Evolutionary conservation across 805 yeast species (phyloP), one percentile per base, ranked within the genome.

Genomic region (Tetrapisispora arboricola): DNA sequence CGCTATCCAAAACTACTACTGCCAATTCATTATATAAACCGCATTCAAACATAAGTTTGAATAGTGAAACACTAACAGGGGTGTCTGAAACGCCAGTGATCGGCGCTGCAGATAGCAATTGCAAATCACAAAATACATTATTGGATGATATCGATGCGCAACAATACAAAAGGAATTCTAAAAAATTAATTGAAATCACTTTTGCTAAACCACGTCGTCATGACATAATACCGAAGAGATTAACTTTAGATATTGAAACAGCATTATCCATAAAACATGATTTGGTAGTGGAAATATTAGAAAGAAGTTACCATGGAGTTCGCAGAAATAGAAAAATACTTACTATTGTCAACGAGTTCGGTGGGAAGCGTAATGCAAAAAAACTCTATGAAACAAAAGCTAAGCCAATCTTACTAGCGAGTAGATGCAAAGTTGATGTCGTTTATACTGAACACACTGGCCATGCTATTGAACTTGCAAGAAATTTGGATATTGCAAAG

Each of bases 301-400:
- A 50, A 8, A 53, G 63, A 43, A 62, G 73, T 27, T 75, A 71
- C 50, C 53, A 57, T 6, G 54, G 58, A 24, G 60, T 71, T 10
- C 62, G 60, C 27, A 66, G 70, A 3, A 54, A 55, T 17, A 67
- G 71, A 49, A 63, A 73, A n/a, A 64, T 81, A 2, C 59, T 85
- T 36, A 80, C 86, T 0, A 57, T 90, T 2, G 69, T 90, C n/a
- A 92, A 92, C 55, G 96, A 96, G 9, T 78, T 78, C 50, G 88
- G 96, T 37, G 98, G 98, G 13, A 78, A 78, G 47, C 95, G 96
- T 1, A 68, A 72, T 37, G 96, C 96, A 1, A 55, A 66, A 11
- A 58, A 66, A 15, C 60, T 76, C n/a, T 88, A 76, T 54, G 50
- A 70, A 41, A 51, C 64, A 7, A 63, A 74, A 36, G 78, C 84